Evolutionary conservation across 1,284 basidiomycete genomes (phyloP).

Genomic region (Sporisorium graminicola): DNA sequence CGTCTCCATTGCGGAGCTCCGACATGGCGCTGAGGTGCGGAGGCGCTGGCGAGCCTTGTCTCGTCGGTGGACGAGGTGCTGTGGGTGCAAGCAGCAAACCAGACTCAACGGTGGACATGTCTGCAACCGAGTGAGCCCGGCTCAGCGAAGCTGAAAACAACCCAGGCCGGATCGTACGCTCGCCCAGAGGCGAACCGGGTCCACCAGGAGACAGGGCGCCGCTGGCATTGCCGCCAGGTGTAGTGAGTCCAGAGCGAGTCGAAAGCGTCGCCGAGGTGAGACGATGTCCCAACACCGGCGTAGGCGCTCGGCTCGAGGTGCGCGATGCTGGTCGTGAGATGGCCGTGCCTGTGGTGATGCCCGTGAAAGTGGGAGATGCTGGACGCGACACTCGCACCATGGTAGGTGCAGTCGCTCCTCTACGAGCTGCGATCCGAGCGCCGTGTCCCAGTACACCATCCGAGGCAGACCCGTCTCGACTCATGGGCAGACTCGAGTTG

Average conservation of each 20-base stretch:
- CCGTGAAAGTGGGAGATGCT: conserved; percentile 41
- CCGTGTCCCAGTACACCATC: conserved; percentile 22
- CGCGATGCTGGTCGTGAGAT: conserved; percentile 52
- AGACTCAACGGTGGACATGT: conserved; percentile 34
- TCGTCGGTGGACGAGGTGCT: conserved; percentile 30
- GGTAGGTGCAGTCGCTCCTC: conserved; percentile 34
- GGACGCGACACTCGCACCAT: conserved; percentile 44
- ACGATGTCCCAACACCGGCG: conserved; percentile 48
- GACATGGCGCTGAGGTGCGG: conserved; percentile 36
- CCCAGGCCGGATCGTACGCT: conserved; percentile 25
- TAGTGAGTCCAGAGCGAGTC: conserved; percentile 30
- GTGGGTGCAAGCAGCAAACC: conserved; percentile 24
- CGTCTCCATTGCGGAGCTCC: conserved; percentile 22
- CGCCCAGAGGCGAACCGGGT: conserved; percentile 42
- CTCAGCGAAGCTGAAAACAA: conserved; percentile 42
- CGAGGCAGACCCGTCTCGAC: conserved; percentile 9
- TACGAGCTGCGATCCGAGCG: conserved; percentile 33
- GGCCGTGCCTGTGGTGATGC: conserved; percentile 31
- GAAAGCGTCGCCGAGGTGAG: conserved; percentile 42
- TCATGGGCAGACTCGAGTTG: conserved; percentile 34
- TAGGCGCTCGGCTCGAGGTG: conserved; percentile 49
- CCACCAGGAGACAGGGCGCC: conserved; percentile 27
- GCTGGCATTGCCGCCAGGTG: conserved; percentile 24
- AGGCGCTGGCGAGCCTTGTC: conserved; percentile 42
- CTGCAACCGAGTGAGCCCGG: conserved; percentile 40